phyloP scores from a whole-genome alignment of 768 basidiomycete species.

The Leccinum disarticulatum region DNA sequence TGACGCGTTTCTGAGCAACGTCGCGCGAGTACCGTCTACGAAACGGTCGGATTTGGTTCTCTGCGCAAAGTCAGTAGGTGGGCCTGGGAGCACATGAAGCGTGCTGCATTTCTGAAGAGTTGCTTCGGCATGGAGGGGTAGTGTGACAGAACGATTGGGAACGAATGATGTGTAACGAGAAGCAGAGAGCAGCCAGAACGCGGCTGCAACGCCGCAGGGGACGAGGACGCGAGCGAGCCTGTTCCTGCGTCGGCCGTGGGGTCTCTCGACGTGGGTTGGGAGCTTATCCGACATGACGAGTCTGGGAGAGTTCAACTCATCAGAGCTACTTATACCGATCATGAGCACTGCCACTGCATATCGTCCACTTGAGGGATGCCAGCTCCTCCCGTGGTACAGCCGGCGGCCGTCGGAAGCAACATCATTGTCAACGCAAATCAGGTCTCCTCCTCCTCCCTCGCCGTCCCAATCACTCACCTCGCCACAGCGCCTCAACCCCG shows the following conservation, averaged over 20 bases:
- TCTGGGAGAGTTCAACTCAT: neutral
- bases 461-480: constrained; percentile 1
- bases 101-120: constrained; percentile 35
- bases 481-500: constrained; percentile 76
- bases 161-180: constrained; percentile 12
- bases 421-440: constrained; percentile 64
- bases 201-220: constrained; percentile 18
- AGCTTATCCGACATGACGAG: constrained; percentile 29
- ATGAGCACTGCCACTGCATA: neutral
- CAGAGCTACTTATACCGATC: neutral
- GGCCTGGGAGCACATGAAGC: constrained; percentile 38
- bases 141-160: constrained; percentile 11
- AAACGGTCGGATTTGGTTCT: constrained; percentile 40
- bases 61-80: constrained; percentile 33
- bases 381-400: constrained; percentile 58
- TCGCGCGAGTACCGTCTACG: constrained; percentile 37
- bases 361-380: constrained; percentile 4
- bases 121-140: constrained; percentile 32
- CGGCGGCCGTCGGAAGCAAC: constrained; percentile 60
- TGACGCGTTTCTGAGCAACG: constrained; percentile 47
- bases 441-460: constrained; percentile 31
- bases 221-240: constrained; percentile 14
- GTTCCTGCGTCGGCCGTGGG: constrained; percentile 9
- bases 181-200: constrained; percentile 21
- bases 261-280: constrained; percentile 21